A percentile compares a stretch with the other conserved stretches of the same genome.
phyloP scores from a whole-genome alignment of 768 basidiomycete genomes.

The Xerocomellus intermedius region DNA sequence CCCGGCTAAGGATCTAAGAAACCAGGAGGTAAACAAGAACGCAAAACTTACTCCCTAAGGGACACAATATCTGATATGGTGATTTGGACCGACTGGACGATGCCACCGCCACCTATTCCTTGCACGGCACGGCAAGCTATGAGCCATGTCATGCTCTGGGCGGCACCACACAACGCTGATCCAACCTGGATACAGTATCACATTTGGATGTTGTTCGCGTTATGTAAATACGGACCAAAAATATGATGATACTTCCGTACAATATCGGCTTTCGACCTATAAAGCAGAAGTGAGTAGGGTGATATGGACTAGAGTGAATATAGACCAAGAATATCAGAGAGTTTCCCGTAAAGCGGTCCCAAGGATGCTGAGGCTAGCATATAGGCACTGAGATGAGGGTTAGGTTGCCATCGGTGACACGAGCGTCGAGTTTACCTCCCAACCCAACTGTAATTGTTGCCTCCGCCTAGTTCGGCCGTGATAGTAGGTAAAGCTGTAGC shows the following conservation, averaged over 20 bases:
- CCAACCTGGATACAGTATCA: slow-evolving; percentile 25
- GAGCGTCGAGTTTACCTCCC: slow-evolving; percentile 33
- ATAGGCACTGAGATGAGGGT: slow-evolving; percentile 38
- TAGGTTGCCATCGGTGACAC: not conserved
- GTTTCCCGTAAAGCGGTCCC: slow-evolving; percentile 48
- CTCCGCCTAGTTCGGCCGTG: slow-evolving; percentile 42
- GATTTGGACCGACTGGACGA: slow-evolving; percentile 37
- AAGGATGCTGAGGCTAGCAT: slow-evolving; percentile 44
- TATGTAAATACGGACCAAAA: slow-evolving; percentile 30
- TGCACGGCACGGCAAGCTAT: slow-evolving; percentile 41
- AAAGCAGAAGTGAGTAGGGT: not conserved
- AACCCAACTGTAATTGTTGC: slow-evolving; percentile 49
- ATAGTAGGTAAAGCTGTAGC: slow-evolving; percentile 53
- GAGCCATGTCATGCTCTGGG: slow-evolving; percentile 44
- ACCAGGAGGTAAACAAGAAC: not conserved
- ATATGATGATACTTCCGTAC: slow-evolving; percentile 35
- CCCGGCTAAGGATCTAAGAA: slow-evolving; percentile 28
- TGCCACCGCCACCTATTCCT: slow-evolving; percentile 43
- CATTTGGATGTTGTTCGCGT: not conserved
- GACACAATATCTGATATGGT: slow-evolving; percentile 41
- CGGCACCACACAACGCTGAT: slow-evolving; percentile 44
- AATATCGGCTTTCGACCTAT: slow-evolving; percentile 39
- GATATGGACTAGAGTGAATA: not conserved
- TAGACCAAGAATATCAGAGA: slow-evolving; percentile 40
- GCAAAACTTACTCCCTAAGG: slow-evolving; percentile 29